A percentile compares a stretch with the other conserved stretches of the same genome.
phyloP scores from a whole-genome alignment of 2,329 filamentous ascomycete genomes.

The Albophoma yamanashiensis region DNA sequence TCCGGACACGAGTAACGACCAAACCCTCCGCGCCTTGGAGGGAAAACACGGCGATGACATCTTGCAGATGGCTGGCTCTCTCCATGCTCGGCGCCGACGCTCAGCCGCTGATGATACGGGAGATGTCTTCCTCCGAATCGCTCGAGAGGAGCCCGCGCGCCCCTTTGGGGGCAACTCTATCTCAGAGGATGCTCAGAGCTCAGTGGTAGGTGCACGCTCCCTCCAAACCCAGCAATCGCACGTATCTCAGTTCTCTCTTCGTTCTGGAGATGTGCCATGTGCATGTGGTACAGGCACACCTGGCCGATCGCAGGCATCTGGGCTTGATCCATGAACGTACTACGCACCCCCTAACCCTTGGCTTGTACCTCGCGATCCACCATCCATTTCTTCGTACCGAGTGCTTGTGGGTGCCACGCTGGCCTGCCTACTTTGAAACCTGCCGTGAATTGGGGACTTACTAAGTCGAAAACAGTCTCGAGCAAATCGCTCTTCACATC shows the following conservation, averaged over 20 bases:
- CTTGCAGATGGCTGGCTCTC: conserved; percentile 28
- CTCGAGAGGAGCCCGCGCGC: conserved; percentile 37
- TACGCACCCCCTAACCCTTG: not conserved
- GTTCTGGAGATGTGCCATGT: not conserved
- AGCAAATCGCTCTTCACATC: conserved; percentile 32
- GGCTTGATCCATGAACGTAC: not conserved
- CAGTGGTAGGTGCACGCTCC: conserved; percentile 33
- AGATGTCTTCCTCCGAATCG: conserved; percentile 49
- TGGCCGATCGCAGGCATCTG: not conserved
- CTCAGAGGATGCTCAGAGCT: conserved; percentile 22
- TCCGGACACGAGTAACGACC: conserved; percentile 35
- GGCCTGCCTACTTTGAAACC: not conserved
- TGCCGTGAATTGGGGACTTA: not conserved
- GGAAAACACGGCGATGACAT: conserved; percentile 19
- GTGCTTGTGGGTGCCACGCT: not conserved
- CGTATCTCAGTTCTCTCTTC: not conserved
- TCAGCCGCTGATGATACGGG: conserved; percentile 40
- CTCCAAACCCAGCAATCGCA: not conserved
- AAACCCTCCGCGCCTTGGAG: conserved; percentile 40
- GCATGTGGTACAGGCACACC: not conserved
- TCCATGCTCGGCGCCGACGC: conserved; percentile 23
- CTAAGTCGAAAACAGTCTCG: conserved; percentile 29
- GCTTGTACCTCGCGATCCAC: not conserved
- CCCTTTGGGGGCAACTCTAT: conserved; percentile 23
- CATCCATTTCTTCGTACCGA: not conserved